Base-by-base conservation (phyloP, 2,329 filamentous ascomycete genomes). In the Anisogramma anomala region DNA sequence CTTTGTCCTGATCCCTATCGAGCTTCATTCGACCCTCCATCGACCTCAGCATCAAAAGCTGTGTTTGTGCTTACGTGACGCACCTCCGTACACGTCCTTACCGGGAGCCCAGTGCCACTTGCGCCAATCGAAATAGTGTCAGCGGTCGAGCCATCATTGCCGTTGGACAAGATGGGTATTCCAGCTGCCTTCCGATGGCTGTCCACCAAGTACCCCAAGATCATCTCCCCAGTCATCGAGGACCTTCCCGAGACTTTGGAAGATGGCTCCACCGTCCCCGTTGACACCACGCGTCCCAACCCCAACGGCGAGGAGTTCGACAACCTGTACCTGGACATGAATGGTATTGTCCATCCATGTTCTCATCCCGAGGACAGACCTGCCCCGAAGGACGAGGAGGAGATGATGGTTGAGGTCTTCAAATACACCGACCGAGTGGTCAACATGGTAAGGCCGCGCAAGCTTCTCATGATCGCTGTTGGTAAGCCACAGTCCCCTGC, bases 401-500 rank as follows among this genome's bases (percentile, higher is more conserved):
- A 96, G 65, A 98, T 98, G 91, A 98, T 98, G 91, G 61, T 95
- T 53, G 93, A 93, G 57, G 80, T 98, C 47, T 98, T 98, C 70
- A 85, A 82, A 58, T 98, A 98, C 63, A 98, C 91, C n/a, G 88
- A 98, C 58, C 82, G 91, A 46, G 88, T 98, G 18, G 85, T 98
- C 51, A 95, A 94, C 60, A 98, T 98, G 89, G 89, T 94, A 50
- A 84, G 91, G 46, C 91, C 91, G 8, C 79, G 91, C 53, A 96
- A 95, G 65, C 67, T 98, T 36, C 74, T 98, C 42, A 91, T 96
- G 84, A 95, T 98, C 57, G 91, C 91, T 55, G 88, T 98, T 59
- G 84, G 83, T 88, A 70, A 54, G 77, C 66, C 19, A 58, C 4
- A 13, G n/a, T 14, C 11, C 3, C 26, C 10, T 10, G 8, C 37